These are phyloP conservation scores for Cryoendolithus antarcticus DNA, from an alignment of 2,329 filamentous ascomycete species.

Conservation along the genomic window DNA sequence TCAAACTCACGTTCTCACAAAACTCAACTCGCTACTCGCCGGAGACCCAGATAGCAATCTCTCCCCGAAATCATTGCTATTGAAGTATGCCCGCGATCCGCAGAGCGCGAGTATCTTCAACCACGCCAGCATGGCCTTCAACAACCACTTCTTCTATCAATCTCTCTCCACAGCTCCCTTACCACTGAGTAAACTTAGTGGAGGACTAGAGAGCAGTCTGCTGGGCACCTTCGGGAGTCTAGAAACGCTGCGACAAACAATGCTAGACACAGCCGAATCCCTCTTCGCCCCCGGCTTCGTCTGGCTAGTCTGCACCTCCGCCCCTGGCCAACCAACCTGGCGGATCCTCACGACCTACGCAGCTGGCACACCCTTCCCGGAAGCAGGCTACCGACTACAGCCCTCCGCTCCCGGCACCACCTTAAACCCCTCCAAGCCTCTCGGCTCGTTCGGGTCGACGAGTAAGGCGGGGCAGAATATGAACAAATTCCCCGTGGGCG, in stretches of 20 bases:
- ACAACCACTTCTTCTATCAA: conserved; percentile 76
- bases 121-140: conserved; percentile 90
- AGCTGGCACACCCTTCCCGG: conserved; percentile 76
- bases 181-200: conserved; percentile 41
- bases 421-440: conserved; percentile 49
- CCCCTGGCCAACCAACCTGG: conserved; percentile 25
- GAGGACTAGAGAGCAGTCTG: conserved; percentile 45
- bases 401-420: conserved; percentile 35
- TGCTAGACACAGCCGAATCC: conserved; percentile 65
- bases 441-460: conserved; percentile 27
- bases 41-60: conserved; percentile 56
- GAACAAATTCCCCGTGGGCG: conserved; percentile 47
- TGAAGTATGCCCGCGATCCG: conserved; percentile 68
- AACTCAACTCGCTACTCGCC: conserved; percentile 60
- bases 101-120: conserved; percentile 75
- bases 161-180: conserved; percentile 11
- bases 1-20: conserved; percentile 59
- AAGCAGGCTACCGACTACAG: conserved; percentile 67
- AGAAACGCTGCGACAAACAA: conserved; percentile 67
- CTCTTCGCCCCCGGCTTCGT: conserved; percentile 98
- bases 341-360: conserved; percentile 80
- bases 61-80: conserved; percentile 53
- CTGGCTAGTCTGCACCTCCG: conserved; percentile 58
- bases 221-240: conserved; percentile 65
- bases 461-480: conserved; percentile 17